Conservation (phyloP, 163 green algal genomes). For the Scenedesmus sp. region DNA sequence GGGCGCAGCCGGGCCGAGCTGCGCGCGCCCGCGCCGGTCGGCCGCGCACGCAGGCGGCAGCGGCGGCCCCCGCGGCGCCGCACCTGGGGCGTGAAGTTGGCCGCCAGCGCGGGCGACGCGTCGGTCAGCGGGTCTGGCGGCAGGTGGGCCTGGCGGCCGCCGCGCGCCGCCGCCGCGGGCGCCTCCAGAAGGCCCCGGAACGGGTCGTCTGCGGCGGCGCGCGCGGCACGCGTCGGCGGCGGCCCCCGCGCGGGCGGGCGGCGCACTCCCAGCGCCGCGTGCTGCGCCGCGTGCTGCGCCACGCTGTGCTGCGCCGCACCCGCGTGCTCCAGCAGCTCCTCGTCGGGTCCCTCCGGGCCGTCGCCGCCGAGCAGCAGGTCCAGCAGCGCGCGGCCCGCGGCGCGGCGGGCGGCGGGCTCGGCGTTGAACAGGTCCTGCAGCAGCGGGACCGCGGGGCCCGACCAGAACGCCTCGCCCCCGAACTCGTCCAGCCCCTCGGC, state of each 20-base stretch:
- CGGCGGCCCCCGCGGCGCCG: no score
- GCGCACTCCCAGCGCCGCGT: no score
- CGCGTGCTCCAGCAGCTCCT: constrained; percentile 13
- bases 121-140: constrained; percentile 25
- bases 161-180: constrained; percentile 14
- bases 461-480: constrained; percentile 22
- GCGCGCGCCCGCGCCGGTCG: no score
- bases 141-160: not conserved
- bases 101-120: constrained; percentile 8
- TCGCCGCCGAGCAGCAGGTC: constrained; percentile 16
- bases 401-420: not conserved
- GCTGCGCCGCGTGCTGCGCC: no score
- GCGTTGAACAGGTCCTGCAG: constrained; percentile 40
- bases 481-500: not conserved
- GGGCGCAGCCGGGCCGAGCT: no score
- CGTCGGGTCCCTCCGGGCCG: not conserved
- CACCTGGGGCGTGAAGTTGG: constrained; percentile 53
- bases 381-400: constrained; percentile 34
- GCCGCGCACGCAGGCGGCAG: no score
- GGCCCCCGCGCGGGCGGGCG: no score
- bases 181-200: constrained; percentile 52
- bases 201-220: constrained; percentile 47
- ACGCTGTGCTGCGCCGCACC: no score
- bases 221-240: not conserved
- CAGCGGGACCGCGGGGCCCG: not conserved